phyloP scores from a whole-genome alignment of 495 filamentous ascomycete species.

The Neurospora sublineolata region DNA sequence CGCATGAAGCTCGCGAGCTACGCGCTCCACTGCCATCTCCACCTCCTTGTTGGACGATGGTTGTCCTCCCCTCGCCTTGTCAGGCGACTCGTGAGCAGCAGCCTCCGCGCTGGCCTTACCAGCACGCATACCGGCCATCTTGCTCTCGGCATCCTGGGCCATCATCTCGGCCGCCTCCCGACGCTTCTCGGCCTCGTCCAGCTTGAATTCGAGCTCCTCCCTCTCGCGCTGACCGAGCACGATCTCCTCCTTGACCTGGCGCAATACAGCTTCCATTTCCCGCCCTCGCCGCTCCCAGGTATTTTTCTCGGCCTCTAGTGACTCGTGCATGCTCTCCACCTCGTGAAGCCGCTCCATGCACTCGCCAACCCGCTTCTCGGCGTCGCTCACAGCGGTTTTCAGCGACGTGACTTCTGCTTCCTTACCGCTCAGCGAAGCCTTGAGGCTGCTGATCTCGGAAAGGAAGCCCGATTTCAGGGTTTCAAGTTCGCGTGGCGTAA shows the following conservation, averaged over 20 bases:
- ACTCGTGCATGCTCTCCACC: slow-evolving; percentile 53
- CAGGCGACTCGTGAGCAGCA: slow-evolving; percentile 5
- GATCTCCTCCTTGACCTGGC: slow-evolving; percentile 70
- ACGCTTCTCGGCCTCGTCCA: slow-evolving; percentile 64
- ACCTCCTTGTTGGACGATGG: slow-evolving; percentile 39
- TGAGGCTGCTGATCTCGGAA: slow-evolving; percentile 81
- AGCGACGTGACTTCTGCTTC: slow-evolving; percentile 80
- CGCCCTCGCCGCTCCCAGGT: slow-evolving; percentile 73
- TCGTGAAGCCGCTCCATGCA: slow-evolving; percentile 70
- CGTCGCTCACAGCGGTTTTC: slow-evolving; percentile 74
- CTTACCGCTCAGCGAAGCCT: slow-evolving; percentile 76
- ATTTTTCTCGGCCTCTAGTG: slow-evolving; percentile 62
- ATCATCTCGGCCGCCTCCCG: slow-evolving; percentile 53
- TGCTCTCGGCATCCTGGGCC: slow-evolving; percentile 61
- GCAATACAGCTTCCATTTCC: slow-evolving; percentile 74
- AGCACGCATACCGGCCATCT: slow-evolving; percentile 54
- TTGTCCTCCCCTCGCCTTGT: background rate
- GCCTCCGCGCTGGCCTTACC: slow-evolving; percentile 33
- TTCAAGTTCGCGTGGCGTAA: slow-evolving; percentile 87
- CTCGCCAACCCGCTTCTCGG: slow-evolving; percentile 84
- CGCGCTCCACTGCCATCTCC: slow-evolving; percentile 83
- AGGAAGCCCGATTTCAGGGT: slow-evolving; percentile 78
- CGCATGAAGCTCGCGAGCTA: slow-evolving; percentile 76
- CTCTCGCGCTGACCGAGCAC: slow-evolving; percentile 61
- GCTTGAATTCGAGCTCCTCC: slow-evolving; percentile 56